phyloP scores from a whole-genome alignment of 345 rosid species.

The Erucastrum elatum region DNA sequence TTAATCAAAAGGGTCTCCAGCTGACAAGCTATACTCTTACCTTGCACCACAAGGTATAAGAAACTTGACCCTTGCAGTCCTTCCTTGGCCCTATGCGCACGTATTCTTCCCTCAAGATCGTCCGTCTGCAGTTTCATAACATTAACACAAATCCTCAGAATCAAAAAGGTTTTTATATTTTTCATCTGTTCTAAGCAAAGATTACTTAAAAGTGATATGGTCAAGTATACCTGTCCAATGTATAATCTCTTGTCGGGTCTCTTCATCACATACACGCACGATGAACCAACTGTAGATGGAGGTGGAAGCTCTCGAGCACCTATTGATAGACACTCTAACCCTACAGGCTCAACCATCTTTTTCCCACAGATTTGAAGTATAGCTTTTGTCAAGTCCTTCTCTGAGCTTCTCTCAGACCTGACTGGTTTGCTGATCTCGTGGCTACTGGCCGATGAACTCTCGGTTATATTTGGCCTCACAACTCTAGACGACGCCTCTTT shows the following conservation, averaged over 20 bases:
- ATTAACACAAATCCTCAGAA: slow-evolving; percentile 15
- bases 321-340: slow-evolving; percentile 51
- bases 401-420: slow-evolving; percentile 38
- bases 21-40: slow-evolving; percentile 93
- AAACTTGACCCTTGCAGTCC: slow-evolving; percentile 73
- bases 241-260: slow-evolving; percentile 76
- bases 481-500: slow-evolving; percentile 28
- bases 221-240: slow-evolving; percentile 70
- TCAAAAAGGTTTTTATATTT: neutral
- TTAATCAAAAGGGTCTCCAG: slow-evolving; percentile 92
- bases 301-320: slow-evolving; percentile 88
- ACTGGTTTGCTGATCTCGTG: slow-evolving; percentile 33
- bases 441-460: slow-evolving; percentile 19
- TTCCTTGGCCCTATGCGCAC: slow-evolving; percentile 64
- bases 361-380: slow-evolving; percentile 52
- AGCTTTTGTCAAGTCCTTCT: slow-evolving; percentile 49
- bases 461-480: slow-evolving; percentile 31
- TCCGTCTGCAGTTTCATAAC: slow-evolving; percentile 61
- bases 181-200: neutral
- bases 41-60: slow-evolving; percentile 71
- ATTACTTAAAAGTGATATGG: neutral
- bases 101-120: slow-evolving; percentile 85
- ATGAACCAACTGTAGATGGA: slow-evolving; percentile 85
- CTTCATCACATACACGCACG: slow-evolving; percentile 84
- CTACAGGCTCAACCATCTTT: slow-evolving; percentile 50